phyloP scores from a whole-genome alignment of 2,329 filamentous ascomycete species.

The Phyllosticta capitalensis region DNA sequence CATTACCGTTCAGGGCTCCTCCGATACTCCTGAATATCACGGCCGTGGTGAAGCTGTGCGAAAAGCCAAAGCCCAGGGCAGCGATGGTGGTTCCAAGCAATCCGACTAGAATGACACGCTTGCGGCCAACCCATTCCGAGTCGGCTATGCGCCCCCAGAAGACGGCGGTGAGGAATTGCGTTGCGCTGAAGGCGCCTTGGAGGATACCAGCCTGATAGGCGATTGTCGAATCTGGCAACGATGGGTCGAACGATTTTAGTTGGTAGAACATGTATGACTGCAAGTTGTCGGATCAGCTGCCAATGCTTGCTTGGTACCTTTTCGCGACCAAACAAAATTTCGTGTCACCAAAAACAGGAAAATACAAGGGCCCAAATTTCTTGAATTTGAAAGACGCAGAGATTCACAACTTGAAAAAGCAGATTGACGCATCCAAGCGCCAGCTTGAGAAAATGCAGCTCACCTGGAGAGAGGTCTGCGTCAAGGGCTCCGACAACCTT shows the following conservation, averaged over 20 bases:
- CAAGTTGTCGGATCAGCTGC: background rate
- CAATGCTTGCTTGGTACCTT: conserved; percentile 45
- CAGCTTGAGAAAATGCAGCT: background rate
- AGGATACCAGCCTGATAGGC: conserved; percentile 69
- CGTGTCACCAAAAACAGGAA: background rate
- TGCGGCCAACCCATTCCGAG: conserved; percentile 56
- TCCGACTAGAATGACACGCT: conserved; percentile 69
- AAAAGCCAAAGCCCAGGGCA: conserved; percentile 60
- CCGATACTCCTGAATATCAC: conserved; percentile 58
- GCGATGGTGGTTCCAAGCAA: conserved; percentile 59
- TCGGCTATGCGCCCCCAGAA: conserved; percentile 67
- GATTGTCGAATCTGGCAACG: conserved; percentile 52
- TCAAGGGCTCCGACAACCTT: conserved; percentile 71
- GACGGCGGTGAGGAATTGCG: conserved; percentile 75
- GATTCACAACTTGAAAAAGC: background rate
- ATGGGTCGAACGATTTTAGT: conserved; percentile 65
- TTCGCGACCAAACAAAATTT: background rate
- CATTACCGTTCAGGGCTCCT: conserved; percentile 61
- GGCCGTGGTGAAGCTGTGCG: conserved; percentile 50
- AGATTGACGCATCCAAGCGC: background rate
- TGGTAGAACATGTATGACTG: conserved; percentile 74
- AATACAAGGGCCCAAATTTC: background rate
- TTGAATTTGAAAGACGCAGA: background rate
- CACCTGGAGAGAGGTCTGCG: conserved; percentile 49
- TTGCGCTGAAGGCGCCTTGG: conserved; percentile 68